Base-by-base conservation (phyloP, 352 stramenopile genomes). In the Pythium pyrilobum region DNA sequence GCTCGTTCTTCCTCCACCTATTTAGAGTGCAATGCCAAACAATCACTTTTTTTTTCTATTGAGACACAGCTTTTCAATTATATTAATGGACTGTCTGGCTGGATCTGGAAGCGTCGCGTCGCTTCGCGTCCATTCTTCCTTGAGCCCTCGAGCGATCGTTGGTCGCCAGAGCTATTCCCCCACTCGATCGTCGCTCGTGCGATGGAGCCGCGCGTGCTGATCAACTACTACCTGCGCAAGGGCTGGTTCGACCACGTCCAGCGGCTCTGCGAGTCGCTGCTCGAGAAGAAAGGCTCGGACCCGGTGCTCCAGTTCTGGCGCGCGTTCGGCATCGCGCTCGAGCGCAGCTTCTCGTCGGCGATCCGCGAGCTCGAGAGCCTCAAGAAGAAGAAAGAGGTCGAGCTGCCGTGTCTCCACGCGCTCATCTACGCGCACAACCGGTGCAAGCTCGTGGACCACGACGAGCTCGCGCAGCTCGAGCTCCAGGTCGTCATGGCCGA, bases 141-240 rank as follows among this genome's bases (percentile, higher is more conserved):
- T 28, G 41, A 32, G 5, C 15, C 23, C 20, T 8, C 11, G 10
- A 20, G 9, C n/a, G n/a, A n/a, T n/a, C n/a, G n/a, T n/a, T n/a
- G n/a, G n/a, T n/a, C n/a, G n/a, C n/a, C n/a, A n/a, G n/a, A n/a
- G n/a, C n/a, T n/a, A n/a, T n/a, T n/a, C n/a, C n/a, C n/a, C n/a
- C n/a, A n/a, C n/a, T n/a, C n/a, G n/a, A n/a, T n/a, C n/a, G n/a
- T n/a, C n/a, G n/a, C n/a, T n/a, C n/a, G n/a, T n/a, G n/a, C n/a
- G n/a, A 73, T 86, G 66, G 81, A 92, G 29, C 66, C 74, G 21
- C 74, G 73, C 38, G 81, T 81, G 46, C 63, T 92, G 25, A 89
- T 90, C 69, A 89, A 92, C 61, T 94, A 91, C 61, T 97, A 95
- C 64, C 53, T 92, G 33, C 80, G 86, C 56, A 89, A 94, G 59